These are phyloP conservation scores for Avicennia marina DNA, from an alignment of 257 asterid species.

Conservation along the genomic window DNA sequence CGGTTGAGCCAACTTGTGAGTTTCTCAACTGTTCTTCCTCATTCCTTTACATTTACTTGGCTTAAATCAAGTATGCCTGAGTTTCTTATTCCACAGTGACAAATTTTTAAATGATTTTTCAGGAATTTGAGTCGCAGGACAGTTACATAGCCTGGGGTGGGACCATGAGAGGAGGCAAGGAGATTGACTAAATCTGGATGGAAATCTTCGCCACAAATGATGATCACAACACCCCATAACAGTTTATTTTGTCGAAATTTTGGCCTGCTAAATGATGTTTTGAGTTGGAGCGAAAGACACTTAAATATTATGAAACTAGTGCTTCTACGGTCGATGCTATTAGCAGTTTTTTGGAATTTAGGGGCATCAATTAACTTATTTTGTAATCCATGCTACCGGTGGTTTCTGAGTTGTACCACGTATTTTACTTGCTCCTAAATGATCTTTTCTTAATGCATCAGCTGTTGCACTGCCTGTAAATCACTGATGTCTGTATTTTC, in stretches of 20 bases:
- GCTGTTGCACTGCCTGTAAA: too few species aligned
- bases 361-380: constrained; percentile 5
- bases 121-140: constrained; percentile 89
- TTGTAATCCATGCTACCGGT: too few species aligned
- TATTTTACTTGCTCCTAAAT: too few species aligned
- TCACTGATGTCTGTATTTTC: too few species aligned
- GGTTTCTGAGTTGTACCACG: too few species aligned
- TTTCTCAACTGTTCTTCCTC: neutral
- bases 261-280: constrained; percentile 3
- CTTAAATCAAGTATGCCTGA: neutral
- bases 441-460: too few species aligned
- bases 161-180: constrained; percentile 32
- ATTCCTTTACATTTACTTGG: neutral
- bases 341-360: constrained; percentile 6
- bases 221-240: neutral
- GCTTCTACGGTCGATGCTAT: neutral
- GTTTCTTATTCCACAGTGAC: neutral
- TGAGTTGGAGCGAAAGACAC: neutral
- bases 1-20: constrained; percentile 87
- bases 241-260: constrained; percentile 17
- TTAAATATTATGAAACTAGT: constrained; percentile 2
- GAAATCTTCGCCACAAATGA: too few species aligned
- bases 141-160: constrained; percentile 90
- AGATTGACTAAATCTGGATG: constrained; percentile 15
- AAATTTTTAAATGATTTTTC: constrained; percentile 11